Base-by-base conservation (phyloP, 345 rosid species). In the Xanthoceras sorbifolium region DNA sequence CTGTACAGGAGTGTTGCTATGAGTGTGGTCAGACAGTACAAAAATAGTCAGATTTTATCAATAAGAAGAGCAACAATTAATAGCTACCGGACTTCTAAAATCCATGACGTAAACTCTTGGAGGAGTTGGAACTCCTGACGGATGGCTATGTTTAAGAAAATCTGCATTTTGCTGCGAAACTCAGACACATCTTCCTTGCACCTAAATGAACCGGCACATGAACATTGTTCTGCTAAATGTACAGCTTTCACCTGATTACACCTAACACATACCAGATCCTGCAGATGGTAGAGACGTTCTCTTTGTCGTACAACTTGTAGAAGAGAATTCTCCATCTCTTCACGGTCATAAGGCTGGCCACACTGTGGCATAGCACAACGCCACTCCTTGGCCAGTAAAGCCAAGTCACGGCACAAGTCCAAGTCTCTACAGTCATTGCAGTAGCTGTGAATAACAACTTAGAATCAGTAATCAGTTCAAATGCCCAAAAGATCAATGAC, bases 401-500 rank as follows among this genome's bases (percentile, higher is more conserved):
- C 83, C 10, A 91, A 76, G 80, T 90, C 99, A 8, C 92, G 91
- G 83, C 92, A 88, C 82, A 95, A 63, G 82, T 93, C 99, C 52
- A 93, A 86, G 89, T 94, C 98, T 85, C 93, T 84, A 86, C 95
- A 93, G 73, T 92, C 94, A 69, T 94, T 90, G 88, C 98, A 94
- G 82, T 93, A 89, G 85, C 98, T 94, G 92, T 62, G 64, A 76
- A 78, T 82, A 14, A 60, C 55, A 59, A 71, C 29, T 36, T 28
- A 23, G 66, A 60, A 80, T 77, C 74, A 83, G 74, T 3, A 69
- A 62, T 60, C 57, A 66, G 50, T 55, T 69, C n/a, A 17, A 68
- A 23, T 38, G 46, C 22, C 7, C 20, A 26, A 36, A 54, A 2
- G 14, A 77, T 55, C 18, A 25, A 32, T 32, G 42, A 55, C 29